Evolutionary conservation across 768 basidiomycete species (phyloP).

Genomic region (Leccinum broughii): DNA sequence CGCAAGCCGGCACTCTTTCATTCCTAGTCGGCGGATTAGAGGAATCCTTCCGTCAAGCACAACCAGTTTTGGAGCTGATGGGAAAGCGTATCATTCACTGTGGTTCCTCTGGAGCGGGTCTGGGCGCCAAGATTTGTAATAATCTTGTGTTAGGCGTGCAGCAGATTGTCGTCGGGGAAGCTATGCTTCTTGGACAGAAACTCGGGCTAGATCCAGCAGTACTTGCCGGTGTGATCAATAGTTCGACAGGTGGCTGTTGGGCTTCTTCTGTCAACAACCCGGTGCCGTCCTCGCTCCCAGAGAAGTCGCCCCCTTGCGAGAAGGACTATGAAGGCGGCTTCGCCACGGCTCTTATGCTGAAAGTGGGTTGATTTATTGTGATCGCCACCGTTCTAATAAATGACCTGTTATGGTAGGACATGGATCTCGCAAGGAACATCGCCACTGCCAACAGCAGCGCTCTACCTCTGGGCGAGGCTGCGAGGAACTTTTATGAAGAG

Average conservation of each 20-base stretch:
- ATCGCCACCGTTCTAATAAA: constrained; percentile 3
- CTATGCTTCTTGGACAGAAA: constrained; percentile 82
- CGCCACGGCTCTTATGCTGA: constrained; percentile 79
- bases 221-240: constrained; percentile 83
- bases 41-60: constrained; percentile 53
- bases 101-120: constrained; percentile 76
- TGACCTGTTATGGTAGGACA: constrained; percentile 54
- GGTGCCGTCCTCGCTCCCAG: constrained; percentile 69
- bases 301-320: constrained; percentile 78
- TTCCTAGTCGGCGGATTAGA: constrained; percentile 88
- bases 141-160: constrained; percentile 78
- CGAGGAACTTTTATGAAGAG: constrained; percentile 59
- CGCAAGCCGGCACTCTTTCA: constrained; percentile 82
- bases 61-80: constrained; percentile 69
- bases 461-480: constrained; percentile 66
- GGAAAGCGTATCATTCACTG: constrained; percentile 82
- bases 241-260: constrained; percentile 83
- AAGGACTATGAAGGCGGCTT: constrained; percentile 85
- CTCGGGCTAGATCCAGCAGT: constrained; percentile 78
- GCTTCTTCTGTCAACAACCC: constrained; percentile 86
- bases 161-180: constrained; percentile 85
- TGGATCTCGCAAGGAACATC: constrained; percentile 75
- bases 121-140: constrained; percentile 91
- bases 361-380: constrained; percentile 43
- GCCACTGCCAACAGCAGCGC: constrained; percentile 50